Conservation (phyloP, 1,139 yeast genomes). For the Yamadazyma siamensis region DNA sequence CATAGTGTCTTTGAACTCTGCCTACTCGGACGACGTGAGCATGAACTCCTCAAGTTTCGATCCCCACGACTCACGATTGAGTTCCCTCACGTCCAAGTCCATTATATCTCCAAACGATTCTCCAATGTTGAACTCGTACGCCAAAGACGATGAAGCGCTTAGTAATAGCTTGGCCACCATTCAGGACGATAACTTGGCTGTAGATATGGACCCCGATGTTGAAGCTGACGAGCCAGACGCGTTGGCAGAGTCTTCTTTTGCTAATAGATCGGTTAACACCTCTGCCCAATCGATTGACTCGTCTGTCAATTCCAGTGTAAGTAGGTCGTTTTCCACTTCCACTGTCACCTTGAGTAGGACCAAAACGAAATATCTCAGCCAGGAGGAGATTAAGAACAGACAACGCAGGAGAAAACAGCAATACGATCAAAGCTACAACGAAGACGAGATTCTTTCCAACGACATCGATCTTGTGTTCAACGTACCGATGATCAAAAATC, state of each 20-base stretch:
- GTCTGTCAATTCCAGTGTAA: slow-evolving; percentile 2
- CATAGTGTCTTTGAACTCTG: slow-evolving; percentile 32
- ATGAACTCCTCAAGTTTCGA: slow-evolving; percentile 37
- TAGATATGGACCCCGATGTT: slow-evolving; percentile 1
- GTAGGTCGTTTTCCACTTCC: slow-evolving; percentile 5
- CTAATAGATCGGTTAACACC: slow-evolving; percentile 1
- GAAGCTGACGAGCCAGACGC: slow-evolving; percentile 2
- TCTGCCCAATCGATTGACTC: slow-evolving; percentile 6
- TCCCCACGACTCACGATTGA: slow-evolving; percentile 33
- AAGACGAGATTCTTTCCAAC: slow-evolving; percentile 37
- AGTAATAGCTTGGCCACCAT: slow-evolving; percentile 13
- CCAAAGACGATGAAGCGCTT: slow-evolving; percentile 9
- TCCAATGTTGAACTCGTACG: slow-evolving; percentile 12
- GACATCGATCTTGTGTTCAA: slow-evolving; percentile 43
- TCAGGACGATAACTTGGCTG: slow-evolving; percentile 5
- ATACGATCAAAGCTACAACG: slow-evolving; percentile 44
- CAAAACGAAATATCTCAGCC: slow-evolving; percentile 34
- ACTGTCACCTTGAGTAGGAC: slow-evolving; percentile 25
- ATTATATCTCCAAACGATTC: slow-evolving; percentile 25
- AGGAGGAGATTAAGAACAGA: slow-evolving; percentile 39
- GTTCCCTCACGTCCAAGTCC: slow-evolving; percentile 35
- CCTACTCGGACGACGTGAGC: slow-evolving; percentile 36
- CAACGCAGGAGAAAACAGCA: slow-evolving; percentile 37
- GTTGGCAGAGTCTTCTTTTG: slow-evolving; percentile 6
- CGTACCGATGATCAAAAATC: slow-evolving; percentile 42